phyloP scores from a whole-genome alignment of 495 filamentous ascomycete genomes.

The Neurospora tetraspora region DNA sequence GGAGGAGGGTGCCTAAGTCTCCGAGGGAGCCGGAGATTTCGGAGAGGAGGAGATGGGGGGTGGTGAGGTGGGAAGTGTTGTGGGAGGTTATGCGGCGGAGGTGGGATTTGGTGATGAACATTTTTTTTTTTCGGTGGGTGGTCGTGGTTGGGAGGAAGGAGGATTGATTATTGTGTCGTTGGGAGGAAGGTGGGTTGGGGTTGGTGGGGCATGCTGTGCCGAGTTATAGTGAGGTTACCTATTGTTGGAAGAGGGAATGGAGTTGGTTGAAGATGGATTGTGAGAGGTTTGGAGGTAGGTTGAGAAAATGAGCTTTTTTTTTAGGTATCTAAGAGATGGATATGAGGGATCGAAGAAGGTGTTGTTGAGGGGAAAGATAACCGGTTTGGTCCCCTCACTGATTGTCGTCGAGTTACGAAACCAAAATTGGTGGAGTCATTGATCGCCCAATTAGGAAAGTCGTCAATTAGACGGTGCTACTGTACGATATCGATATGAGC shows the following conservation, averaged over 20 bases:
- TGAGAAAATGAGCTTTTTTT: background rate
- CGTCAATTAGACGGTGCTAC: background rate
- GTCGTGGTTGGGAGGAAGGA: background rate
- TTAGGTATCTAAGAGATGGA: background rate
- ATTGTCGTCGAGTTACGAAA: background rate
- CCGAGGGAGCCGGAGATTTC: constrained; percentile 88
- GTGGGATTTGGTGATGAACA: background rate
- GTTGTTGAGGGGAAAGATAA: background rate
- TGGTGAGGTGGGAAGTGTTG: background rate
- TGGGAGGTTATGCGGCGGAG: background rate
- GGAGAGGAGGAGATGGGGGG: background rate
- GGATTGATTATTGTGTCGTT: background rate
- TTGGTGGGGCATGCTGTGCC: background rate
- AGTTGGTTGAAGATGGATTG: background rate
- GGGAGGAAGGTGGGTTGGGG: background rate
- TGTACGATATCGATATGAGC: background rate
- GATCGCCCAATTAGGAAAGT: background rate
- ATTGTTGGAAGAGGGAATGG: background rate
- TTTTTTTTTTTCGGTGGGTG: no score
- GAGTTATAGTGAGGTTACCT: background rate
- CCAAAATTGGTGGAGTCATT: background rate
- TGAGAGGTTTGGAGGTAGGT: background rate
- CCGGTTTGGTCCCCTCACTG: background rate
- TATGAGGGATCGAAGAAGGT: background rate
- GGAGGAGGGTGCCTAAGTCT: constrained; percentile 84